Evolutionary conservation across 257 asterid genomes (phyloP).

Genomic region (Petunia secreta): DNA sequence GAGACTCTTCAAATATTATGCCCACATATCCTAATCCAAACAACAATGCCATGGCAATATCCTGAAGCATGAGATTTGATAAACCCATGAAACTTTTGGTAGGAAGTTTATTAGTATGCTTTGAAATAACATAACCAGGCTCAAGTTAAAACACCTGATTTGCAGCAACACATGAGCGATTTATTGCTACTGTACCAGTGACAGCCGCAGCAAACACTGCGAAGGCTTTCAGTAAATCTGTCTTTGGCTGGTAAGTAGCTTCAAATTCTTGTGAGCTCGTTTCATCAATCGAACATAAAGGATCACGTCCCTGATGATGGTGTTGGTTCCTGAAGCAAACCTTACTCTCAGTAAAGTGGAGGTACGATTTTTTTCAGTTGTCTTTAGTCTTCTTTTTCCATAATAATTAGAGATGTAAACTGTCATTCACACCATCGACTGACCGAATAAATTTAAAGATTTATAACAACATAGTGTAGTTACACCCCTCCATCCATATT

Average conservation of each 20-base stretch:
- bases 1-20: conserved; percentile 92
- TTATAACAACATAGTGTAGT: background rate
- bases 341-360: background rate
- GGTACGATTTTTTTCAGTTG: conserved; percentile 9
- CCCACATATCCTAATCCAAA: conserved; percentile 96
- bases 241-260: conserved; percentile 77
- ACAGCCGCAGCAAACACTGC: conserved; percentile 88
- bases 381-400: background rate
- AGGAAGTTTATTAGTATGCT: conserved; percentile 27
- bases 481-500: conserved; percentile 18
- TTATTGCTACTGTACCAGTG: conserved; percentile 81
- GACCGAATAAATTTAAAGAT: background rate
- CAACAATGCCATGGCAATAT: conserved; percentile 83
- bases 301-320: conserved; percentile 78
- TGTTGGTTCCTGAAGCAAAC: conserved; percentile 38
- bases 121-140: conserved; percentile 26
- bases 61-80: conserved; percentile 55
- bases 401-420: background rate
- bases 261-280: conserved; percentile 72
- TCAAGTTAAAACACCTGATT: conserved; percentile 66
- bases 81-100: conserved; percentile 25
- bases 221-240: conserved; percentile 82
- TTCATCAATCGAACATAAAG: conserved; percentile 91
- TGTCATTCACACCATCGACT: background rate
- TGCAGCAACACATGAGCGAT: conserved; percentile 94